A percentile compares a stretch with the other conserved stretches of the same genome.
These are phyloP conservation scores for Globisporangium megalacanthum DNA, from an alignment of 352 stramenopile species.

Conservation along the genomic window DNA sequence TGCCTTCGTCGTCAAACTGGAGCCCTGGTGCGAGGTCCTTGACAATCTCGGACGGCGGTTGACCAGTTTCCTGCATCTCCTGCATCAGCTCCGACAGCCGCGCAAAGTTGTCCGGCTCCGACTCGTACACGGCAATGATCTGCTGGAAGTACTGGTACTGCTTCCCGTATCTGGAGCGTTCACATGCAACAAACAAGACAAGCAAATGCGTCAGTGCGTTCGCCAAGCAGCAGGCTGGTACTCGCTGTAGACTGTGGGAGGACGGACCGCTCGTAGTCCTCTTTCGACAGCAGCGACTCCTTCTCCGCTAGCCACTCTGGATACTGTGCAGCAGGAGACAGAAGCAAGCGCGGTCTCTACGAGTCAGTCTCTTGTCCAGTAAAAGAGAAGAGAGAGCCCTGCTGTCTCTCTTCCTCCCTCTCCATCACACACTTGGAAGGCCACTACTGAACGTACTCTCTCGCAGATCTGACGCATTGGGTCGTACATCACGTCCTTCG, in stretches of 20 bases:
- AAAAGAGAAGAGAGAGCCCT: not conserved
- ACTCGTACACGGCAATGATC: constrained; percentile 96
- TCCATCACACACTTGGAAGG: constrained; percentile 3
- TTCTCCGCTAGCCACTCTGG: constrained; percentile 96
- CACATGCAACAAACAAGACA: not conserved
- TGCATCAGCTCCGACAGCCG: constrained; percentile 97
- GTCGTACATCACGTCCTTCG: constrained; percentile 99
- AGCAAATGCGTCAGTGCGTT: not conserved
- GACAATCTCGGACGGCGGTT: constrained; percentile 96
- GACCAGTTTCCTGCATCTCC: constrained; percentile 91
- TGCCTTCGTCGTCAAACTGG: constrained; percentile 78
- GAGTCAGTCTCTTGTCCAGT: not conserved
- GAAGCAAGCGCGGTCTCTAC: not conserved
- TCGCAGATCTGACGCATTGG: constrained; percentile 96
- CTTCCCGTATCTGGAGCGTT: constrained; percentile 80
- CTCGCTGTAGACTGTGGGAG: no score
- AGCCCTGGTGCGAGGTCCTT: constrained; percentile 95
- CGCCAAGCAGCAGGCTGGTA: no score
- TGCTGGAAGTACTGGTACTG: constrained; percentile 98
- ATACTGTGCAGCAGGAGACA: constrained; percentile 57
- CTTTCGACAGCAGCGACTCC: constrained; percentile 75
- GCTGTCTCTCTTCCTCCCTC: not conserved
- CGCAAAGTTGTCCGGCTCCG: constrained; percentile 94
- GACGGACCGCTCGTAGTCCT: constrained; percentile 88
- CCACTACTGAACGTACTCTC: constrained; percentile 27